A percentile compares a stretch with the other conserved stretches of the same genome.
Conservation (phyloP, 768 basidiomycete genomes). For the Amanita pallidorosea region DNA sequence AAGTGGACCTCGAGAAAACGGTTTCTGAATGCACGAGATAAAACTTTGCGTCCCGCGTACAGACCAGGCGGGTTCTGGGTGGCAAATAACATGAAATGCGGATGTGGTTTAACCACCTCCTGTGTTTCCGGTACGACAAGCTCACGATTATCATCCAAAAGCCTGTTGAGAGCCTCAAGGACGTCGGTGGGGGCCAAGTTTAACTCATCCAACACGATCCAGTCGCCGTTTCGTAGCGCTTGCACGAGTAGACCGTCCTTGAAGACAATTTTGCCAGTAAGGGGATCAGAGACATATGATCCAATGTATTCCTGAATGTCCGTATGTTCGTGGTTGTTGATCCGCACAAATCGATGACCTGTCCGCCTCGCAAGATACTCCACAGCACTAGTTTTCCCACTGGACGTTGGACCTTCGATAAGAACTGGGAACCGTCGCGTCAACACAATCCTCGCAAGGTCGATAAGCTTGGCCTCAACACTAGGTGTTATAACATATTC, state of each 20-base stretch:
- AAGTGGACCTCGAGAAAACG: constrained; percentile 98
- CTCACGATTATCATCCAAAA: constrained; percentile 96
- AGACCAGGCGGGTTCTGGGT: constrained; percentile 97
- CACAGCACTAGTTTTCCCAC: constrained; percentile 94
- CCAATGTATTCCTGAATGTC: constrained; percentile 99
- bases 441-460: constrained; percentile 85
- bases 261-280: constrained; percentile 90
- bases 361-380: constrained; percentile 91
- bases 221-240: constrained; percentile 84
- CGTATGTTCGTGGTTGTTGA: constrained; percentile 99
- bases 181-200: constrained; percentile 98
- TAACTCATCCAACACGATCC: constrained; percentile 97
- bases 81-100: constrained; percentile 95
- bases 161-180: constrained; percentile 90
- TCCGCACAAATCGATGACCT: constrained; percentile 92
- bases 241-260: constrained; percentile 91
- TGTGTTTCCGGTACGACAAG: constrained; percentile 92
- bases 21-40: constrained; percentile 94
- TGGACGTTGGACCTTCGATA: constrained; percentile 96
- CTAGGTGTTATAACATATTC: constrained; percentile 95
- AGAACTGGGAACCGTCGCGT: constrained; percentile 88
- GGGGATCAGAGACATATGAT: constrained; percentile 87
- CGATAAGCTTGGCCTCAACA: constrained; percentile 86
- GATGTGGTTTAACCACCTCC: constrained; percentile 87
- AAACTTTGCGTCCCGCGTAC: constrained; percentile 88